Evolutionary conservation across 148 eudicot species (phyloP), one percentile per base, ranked within the genome.

Genomic region (Euryodendron excelsum): DNA sequence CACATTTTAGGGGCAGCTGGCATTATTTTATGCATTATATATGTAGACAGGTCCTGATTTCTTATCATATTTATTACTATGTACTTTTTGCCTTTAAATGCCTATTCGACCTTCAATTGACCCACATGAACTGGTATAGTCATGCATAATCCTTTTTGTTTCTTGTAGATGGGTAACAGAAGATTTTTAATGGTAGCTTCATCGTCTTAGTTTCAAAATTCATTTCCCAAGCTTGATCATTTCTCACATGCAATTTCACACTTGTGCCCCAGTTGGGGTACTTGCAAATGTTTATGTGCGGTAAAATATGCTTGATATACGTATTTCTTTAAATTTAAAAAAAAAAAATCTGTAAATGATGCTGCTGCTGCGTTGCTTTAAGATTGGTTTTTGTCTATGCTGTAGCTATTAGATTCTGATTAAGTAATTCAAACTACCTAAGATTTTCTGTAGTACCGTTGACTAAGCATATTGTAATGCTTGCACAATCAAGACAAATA

Each of bases 131-230:
- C 36, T 74, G 44, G 8, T n/a, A 25, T 36, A 58, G 20, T 12
- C 12, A 11, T 60, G 53, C 13, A 6, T 60, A 10, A 21, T 70
- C 58, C 34, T 14, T 47, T 41, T 27, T 28, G 53, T n/a, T 15
- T 47, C 36, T 70, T 66, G 34, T 72, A 15, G n/a, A 47, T 73
- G 37, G 45, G 76, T 72, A 18, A 18, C 27, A 1, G 4, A 58
- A 41, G 77, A 37, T 28, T 27, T 39, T 11, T 7, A 59, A 61
- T 28, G 30, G 6, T 3, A 6, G 17, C 45, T 30, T 76, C 41
- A 20, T 27, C 50, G 15, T n/a, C 39, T 61, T 59, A 61, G 47
- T 39, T 76, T 39, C 44, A 50, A 72, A 72, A 48, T 72, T 72
- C 39, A 10, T 52, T 30, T 15, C 25, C 25, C 27, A 20, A 5